Conservation (phyloP, 2,329 filamentous ascomycete genomes). For the Myriosclerotinia curreyana region DNA sequence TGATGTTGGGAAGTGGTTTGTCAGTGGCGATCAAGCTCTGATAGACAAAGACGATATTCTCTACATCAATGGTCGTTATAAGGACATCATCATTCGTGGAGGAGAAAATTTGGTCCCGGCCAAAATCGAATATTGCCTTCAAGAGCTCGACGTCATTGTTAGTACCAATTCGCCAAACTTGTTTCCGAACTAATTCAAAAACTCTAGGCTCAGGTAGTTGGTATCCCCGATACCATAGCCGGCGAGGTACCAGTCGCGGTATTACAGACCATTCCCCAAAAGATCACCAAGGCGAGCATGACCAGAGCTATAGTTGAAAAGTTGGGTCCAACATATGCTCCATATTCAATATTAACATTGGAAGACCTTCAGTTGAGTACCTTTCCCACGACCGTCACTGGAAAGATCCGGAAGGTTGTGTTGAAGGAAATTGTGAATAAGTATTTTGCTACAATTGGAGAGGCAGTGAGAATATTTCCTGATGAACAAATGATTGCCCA, state of each 20-base stretch:
- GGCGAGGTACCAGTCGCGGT: slow-evolving; percentile 4
- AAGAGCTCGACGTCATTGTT: neutral
- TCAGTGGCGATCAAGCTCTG: slow-evolving; percentile 53
- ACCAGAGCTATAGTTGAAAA: neutral
- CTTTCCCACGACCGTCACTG: neutral
- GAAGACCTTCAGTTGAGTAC: neutral
- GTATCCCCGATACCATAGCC: neutral
- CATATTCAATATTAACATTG: neutral
- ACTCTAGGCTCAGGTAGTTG: slow-evolving; percentile 2
- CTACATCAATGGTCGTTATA: slow-evolving; percentile 64
- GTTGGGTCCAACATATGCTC: slow-evolving; percentile 1
- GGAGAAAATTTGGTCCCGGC: slow-evolving; percentile 62
- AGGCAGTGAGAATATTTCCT: neutral
- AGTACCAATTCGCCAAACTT: neutral
- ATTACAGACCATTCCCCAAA: neutral
- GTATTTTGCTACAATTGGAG: neutral
- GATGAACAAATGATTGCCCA: neutral
- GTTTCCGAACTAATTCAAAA: neutral
- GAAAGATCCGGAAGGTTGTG: slow-evolving; percentile 6
- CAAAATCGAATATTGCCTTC: slow-evolving; percentile 66
- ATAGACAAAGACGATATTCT: slow-evolving; percentile 46
- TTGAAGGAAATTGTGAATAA: neutral
- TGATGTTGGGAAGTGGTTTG: slow-evolving; percentile 44
- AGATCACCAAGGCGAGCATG: neutral
- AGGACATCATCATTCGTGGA: slow-evolving; percentile 68